phyloP scores from a whole-genome alignment of 495 filamentous ascomycete genomes.

The Symbiotaphrina buchneri region DNA sequence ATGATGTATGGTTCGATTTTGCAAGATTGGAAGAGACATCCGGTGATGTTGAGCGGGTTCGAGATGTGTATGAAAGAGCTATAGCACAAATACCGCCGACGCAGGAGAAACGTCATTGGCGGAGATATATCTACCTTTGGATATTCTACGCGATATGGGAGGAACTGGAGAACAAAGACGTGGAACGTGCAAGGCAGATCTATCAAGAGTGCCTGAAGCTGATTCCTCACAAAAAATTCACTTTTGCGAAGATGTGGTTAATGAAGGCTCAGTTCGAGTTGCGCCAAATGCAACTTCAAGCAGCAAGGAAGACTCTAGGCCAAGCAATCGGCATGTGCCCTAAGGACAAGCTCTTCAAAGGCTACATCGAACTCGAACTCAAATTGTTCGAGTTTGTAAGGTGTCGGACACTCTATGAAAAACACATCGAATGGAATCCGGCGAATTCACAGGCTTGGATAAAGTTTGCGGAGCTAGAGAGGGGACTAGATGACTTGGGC shows the following conservation, averaged over 20 bases:
- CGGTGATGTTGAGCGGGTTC: slow-evolving; percentile 56
- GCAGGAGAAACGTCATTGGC: slow-evolving; percentile 93
- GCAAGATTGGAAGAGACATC: slow-evolving; percentile 71
- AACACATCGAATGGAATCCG: slow-evolving; percentile 76
- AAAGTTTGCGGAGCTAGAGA: slow-evolving; percentile 78
- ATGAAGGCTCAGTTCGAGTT: slow-evolving; percentile 86
- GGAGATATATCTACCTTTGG: slow-evolving; percentile 93
- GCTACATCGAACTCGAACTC: slow-evolving; percentile 78
- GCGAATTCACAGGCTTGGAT: slow-evolving; percentile 88
- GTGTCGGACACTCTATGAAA: slow-evolving; percentile 80
- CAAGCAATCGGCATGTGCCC: slow-evolving; percentile 83
- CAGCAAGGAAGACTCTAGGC: slow-evolving; percentile 73
- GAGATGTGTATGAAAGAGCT: slow-evolving; percentile 86
- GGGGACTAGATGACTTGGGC: slow-evolving; percentile 70
- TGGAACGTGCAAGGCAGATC: slow-evolving; percentile 65
- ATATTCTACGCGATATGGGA: slow-evolving; percentile 94
- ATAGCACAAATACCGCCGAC: slow-evolving; percentile 92
- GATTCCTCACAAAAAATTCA: slow-evolving; percentile 91
- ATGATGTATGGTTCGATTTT: slow-evolving; percentile 94
- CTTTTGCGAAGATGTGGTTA: slow-evolving; percentile 92
- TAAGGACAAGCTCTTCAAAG: slow-evolving; percentile 84
- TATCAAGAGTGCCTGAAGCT: slow-evolving; percentile 73
- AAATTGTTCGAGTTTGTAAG: slow-evolving; percentile 82
- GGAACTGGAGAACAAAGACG: slow-evolving; percentile 62
- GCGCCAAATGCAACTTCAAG: slow-evolving; percentile 55